These are phyloP conservation scores for Microglena sp. DNA, from an alignment of 139 green algal genomes.

Conservation along the genomic window DNA sequence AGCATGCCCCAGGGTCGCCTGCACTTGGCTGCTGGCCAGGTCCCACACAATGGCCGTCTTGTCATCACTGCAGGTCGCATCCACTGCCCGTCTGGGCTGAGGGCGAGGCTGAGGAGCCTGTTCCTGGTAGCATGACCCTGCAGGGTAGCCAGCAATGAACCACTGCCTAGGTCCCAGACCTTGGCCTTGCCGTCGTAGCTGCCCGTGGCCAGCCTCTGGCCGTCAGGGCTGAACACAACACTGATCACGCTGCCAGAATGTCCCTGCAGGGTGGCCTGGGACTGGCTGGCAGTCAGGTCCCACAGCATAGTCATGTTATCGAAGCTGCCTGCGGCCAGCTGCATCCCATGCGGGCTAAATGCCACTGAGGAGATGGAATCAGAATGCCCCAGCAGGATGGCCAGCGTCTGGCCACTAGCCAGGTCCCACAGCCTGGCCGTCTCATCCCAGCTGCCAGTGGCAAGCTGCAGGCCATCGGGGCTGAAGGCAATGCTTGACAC, in stretches of 20 bases:
- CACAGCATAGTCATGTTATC: neutral
- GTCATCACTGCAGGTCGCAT: constrained; percentile 51
- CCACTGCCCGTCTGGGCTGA: neutral
- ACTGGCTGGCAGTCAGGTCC: neutral
- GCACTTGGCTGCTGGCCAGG: neutral
- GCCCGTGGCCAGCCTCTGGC: constrained; percentile 64
- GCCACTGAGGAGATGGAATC: neutral
- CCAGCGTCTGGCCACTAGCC: too few species aligned
- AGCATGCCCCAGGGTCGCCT: too few species aligned
- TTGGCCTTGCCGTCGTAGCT: constrained; percentile 66
- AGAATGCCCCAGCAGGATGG: neutral
- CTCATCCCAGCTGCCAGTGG: constrained; percentile 4
- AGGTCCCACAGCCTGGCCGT: too few species aligned
- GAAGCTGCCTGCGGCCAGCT: neutral
- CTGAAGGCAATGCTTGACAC: neutral
- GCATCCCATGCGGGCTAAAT: neutral
- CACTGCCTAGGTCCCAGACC: constrained; percentile 47
- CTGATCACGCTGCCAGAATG: constrained; percentile 45
- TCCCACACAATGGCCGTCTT: constrained; percentile 36
- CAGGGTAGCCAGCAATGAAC: too few species aligned
- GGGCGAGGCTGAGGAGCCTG: too few species aligned
- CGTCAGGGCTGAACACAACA: constrained; percentile 58
- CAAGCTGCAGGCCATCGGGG: neutral
- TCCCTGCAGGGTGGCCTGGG: neutral
- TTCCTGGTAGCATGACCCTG: too few species aligned